Base-by-base conservation (phyloP, 2,329 filamentous ascomycete species). In the Pyricularia pennisetigena region DNA sequence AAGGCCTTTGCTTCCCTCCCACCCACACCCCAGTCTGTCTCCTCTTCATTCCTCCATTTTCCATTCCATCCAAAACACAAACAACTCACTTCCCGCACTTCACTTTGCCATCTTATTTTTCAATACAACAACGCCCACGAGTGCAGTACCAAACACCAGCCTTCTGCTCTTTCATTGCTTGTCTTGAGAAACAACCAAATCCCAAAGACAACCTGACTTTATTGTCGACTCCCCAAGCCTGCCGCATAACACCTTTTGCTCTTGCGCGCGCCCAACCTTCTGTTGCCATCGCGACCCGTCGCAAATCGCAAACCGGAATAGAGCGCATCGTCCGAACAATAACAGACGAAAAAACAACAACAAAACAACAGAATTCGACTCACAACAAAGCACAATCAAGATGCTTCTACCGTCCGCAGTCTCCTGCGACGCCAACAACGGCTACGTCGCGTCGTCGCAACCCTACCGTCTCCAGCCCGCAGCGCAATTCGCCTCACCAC, bases 401-500 rank as follows among this genome's bases (percentile, higher is more conserved):
- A 68, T 68, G 67, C 67, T 68, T 54, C 67, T 68, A 24, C 67
- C 67, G 6, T 68, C 67, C 3, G 30, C 67, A 16, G 10, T 68
- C 59, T 64, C 67, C 24, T 68, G 67, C 67, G 67, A 68, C 67
- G 5, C 23, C 61, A 28, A 35, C 29, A 35, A 68, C 29, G 63
- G 29, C 63, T 30, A 30, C n/a, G 57, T 26, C 54, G 30, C 67
- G 61, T 26, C 66, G 26, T 57, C 32, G 41, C 41, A 49, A 49
- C 2, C 41, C 61, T 29, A 61, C 59, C 67, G 61, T 23, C 62
- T 68, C 67, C 67, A 68, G 35, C 28, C 67, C 59, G 32, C 67
- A 61, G 41, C 41, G 41, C 66, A 85, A 74, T 83, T 88, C 75
- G 82, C 83, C 70, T 88, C 86, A 67, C 87, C 87, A 66, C 86